Percentiles rank a stretch among this genome's conserved stretches.
phyloP scores from a whole-genome alignment of 78 protist species.

The Mantamonas sphyraenae region DNA sequence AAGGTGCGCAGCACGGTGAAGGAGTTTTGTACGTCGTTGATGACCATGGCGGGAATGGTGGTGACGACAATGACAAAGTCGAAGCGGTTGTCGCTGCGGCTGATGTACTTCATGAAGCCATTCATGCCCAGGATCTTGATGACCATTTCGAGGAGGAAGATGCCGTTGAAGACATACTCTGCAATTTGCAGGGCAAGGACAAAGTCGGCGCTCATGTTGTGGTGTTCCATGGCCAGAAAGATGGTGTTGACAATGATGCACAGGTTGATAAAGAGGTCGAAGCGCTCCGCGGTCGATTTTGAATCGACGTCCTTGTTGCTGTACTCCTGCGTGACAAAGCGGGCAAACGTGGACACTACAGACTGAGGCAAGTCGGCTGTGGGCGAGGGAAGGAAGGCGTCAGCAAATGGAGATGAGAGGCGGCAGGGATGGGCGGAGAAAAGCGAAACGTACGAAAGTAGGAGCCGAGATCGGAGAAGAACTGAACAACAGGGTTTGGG shows the following conservation, averaged over 20 bases:
- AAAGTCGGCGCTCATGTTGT: background rate
- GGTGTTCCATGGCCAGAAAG: background rate
- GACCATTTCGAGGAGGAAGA: background rate
- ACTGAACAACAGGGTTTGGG: background rate
- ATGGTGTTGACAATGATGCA: background rate
- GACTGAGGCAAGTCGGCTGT: too few species aligned
- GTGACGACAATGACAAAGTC: background rate
- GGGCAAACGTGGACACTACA: background rate
- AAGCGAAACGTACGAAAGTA: too few species aligned
- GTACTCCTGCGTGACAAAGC: background rate
- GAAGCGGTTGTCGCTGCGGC: background rate
- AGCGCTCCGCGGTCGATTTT: too few species aligned
- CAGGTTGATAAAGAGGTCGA: background rate
- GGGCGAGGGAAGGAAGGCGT: too few species aligned
- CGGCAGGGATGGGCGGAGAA: too few species aligned
- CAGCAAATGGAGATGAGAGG: too few species aligned
- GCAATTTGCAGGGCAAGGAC: background rate
- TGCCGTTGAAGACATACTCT: background rate
- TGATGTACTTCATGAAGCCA: background rate
- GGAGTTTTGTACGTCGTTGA: background rate
- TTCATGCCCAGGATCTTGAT: background rate
- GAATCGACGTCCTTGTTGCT: too few species aligned
- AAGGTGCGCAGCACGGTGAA: background rate
- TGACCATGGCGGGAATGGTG: background rate
- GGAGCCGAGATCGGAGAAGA: too few species aligned